Conservation (phyloP, 352 stramenopile species). For the Globisporangium spiculum region DNA sequence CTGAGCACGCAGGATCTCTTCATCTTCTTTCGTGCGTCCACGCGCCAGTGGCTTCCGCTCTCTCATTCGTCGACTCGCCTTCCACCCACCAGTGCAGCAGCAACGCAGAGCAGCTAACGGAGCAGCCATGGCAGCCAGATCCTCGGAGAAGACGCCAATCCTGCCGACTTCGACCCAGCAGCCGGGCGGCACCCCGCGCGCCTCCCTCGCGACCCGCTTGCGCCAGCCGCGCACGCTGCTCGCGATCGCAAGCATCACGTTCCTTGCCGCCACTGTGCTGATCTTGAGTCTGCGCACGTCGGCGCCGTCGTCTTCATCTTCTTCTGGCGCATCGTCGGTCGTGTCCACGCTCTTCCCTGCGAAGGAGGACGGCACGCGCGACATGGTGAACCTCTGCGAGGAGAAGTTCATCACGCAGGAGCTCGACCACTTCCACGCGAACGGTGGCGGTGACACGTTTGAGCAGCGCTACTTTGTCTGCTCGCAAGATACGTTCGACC, state of each 20-base stretch:
- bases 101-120: background rate
- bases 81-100: background rate
- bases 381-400: conserved; percentile 58
- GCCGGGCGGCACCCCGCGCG: background rate
- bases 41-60: background rate
- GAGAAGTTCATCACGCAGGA: conserved; percentile 72
- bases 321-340: background rate
- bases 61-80: background rate
- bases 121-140: background rate
- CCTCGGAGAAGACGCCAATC: background rate
- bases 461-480: conserved; percentile 90
- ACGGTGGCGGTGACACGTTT: conserved; percentile 47
- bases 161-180: background rate
- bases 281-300: background rate
- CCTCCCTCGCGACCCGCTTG: background rate
- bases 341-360: background rate
- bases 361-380: conserved; percentile 28
- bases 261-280: background rate
- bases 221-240: background rate
- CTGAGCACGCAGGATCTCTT: background rate
- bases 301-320: background rate
- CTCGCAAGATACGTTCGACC: conserved; percentile 3
- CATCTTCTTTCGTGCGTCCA: background rate
- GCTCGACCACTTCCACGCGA: conserved; percentile 71
- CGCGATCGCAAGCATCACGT: background rate